Percentiles rank a stretch among this genome's conserved stretches.
phyloP scores from a whole-genome alignment of 805 yeast species.

The Candida stauntonica region DNA sequence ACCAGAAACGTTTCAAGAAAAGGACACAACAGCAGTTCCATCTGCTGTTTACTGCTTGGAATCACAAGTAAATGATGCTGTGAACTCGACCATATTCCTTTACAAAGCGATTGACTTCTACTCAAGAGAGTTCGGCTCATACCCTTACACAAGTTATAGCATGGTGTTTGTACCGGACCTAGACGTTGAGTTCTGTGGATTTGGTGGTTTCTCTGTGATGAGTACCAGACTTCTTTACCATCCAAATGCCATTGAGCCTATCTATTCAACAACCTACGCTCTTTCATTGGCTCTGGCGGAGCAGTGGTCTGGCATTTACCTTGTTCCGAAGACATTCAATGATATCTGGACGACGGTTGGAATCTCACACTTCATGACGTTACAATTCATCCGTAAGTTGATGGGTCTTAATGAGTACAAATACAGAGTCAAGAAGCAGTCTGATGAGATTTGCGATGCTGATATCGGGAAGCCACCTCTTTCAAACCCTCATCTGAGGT shows the following conservation, averaged over 20 bases:
- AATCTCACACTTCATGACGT: conserved; percentile 76
- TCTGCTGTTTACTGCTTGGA: conserved; percentile 63
- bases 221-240: conserved; percentile 65
- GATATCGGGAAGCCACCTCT: conserved; percentile 81
- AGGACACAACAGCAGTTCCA: conserved; percentile 41
- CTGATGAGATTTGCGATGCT: conserved; percentile 62
- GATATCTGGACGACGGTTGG: conserved; percentile 92
- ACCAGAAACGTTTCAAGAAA: conserved; percentile 29
- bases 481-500: conserved; percentile 62
- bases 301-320: conserved; percentile 93
- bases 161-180: conserved; percentile 66
- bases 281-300: conserved; percentile 69
- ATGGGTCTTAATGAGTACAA: conserved; percentile 85
- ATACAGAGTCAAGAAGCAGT: conserved; percentile 58
- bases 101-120: conserved; percentile 78
- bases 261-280: conserved; percentile 62
- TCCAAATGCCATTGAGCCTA: conserved; percentile 71
- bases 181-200: conserved; percentile 48
- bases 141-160: conserved; percentile 81
- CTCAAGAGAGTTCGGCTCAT: conserved; percentile 87
- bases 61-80: conserved; percentile 48
- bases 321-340: conserved; percentile 71
- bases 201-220: conserved; percentile 68
- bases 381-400: conserved; percentile 59
- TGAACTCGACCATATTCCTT: conserved; percentile 72